Conservation (phyloP, 495 filamentous ascomycete genomes). For the Penicillium paradoxum region DNA sequence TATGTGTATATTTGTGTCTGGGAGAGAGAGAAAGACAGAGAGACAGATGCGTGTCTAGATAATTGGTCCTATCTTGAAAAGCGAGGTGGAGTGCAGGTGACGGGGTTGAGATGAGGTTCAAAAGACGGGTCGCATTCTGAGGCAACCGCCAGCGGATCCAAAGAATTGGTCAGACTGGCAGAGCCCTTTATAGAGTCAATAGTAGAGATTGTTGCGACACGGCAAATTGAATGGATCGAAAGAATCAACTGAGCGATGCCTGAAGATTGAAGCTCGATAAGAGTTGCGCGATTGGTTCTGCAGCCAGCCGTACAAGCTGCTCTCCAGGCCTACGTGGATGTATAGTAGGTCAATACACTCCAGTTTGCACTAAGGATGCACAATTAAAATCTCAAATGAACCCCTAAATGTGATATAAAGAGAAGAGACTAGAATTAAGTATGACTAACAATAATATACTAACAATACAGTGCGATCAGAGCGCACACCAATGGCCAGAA, state of each 20-base stretch:
- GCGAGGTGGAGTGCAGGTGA: not conserved
- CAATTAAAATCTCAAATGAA: not conserved
- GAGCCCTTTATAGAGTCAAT: not conserved
- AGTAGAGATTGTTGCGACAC: not conserved
- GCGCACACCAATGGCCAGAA: slow-evolving; percentile 1
- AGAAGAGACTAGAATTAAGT: not conserved
- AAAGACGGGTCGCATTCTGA: slow-evolving; percentile 16
- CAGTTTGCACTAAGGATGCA: too few species aligned
- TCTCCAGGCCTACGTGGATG: too few species aligned
- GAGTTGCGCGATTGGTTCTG: slow-evolving; percentile 15
- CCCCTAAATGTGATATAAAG: not conserved
- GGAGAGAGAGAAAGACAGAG: not conserved
- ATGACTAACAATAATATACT: not conserved
- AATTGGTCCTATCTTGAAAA: slow-evolving; percentile 1
- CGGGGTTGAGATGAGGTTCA: not conserved
- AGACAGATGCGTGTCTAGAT: not conserved
- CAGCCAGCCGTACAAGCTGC: slow-evolving; percentile 9
- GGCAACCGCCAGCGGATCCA: slow-evolving; percentile 5
- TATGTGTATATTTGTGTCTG: slow-evolving; percentile 7
- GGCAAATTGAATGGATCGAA: not conserved
- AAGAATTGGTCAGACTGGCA: not conserved
- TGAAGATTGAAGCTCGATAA: slow-evolving; percentile 14
- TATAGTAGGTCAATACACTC: too few species aligned
- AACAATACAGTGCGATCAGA: not conserved
- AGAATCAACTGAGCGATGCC: not conserved